Base-by-base conservation (phyloP, 2,329 filamentous ascomycete species). In the Colletotrichum sp. region DNA sequence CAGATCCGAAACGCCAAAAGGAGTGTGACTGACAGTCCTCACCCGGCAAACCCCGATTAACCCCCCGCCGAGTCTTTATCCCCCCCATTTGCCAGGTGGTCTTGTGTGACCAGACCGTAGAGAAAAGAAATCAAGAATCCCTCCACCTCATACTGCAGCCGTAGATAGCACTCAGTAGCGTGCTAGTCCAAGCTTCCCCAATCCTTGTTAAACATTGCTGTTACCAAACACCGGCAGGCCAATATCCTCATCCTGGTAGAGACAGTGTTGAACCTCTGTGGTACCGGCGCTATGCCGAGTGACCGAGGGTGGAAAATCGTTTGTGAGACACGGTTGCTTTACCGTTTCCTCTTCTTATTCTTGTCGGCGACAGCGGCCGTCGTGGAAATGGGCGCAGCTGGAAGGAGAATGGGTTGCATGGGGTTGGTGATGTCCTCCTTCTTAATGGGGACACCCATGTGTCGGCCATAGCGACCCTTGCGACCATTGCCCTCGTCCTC, bases 401-500 rank as follows among this genome's bases (percentile, higher is more conserved):
- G 86, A 49, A 88, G 83, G 62, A 89, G 83, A 60, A 84, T 81
- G 59, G 71, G 81, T 71, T 81, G 87, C 70, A 82, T 52, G 83
- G 83, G 76, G 80, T 83, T 72, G 79, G 84, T 24, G 80, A 87
- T 80, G 32, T 93, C 91, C 39, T 90, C 88, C 75, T 90, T 90
- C 83, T 90, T 90, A 81, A 92, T 88, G 69, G 92, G 91, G 52
- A 93, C 92, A 74, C 92, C 92, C 92, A 93, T 93, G 83, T 93
- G 92, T 78, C 92, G 91, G 80, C 92, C 92, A 83, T 98, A 99
- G 74, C 97, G 93, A 78, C 97, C 97, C 86, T 98, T 99, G 82
- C 97, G 94, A 78, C 96, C 97, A 84, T 99, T 99, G 78, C 96
- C 96, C 86, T 99, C 97, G 81, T 99, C 97, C 85, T 99, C 97